These are phyloP conservation scores for Vitis hybrid DNA, from an alignment of 177 flowering plant species.

Conservation along the genomic window DNA sequence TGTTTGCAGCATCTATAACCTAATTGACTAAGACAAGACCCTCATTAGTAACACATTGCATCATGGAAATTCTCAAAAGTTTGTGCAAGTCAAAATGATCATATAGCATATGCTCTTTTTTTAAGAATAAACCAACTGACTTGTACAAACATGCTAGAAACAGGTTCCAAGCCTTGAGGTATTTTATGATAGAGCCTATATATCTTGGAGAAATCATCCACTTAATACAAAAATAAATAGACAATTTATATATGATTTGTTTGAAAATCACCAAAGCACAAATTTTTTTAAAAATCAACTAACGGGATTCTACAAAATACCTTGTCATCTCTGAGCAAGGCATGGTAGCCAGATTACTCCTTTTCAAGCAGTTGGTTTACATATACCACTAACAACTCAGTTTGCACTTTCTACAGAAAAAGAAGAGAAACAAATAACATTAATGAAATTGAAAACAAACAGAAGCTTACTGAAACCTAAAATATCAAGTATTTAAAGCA, in stretches of 20 bases:
- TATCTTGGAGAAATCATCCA: conserved; percentile 32
- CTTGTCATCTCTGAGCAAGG: conserved; percentile 43
- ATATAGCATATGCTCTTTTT: not conserved
- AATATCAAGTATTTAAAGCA: too few relatives aligned
- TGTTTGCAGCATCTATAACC: conserved; percentile 38
- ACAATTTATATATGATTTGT: too few relatives aligned
- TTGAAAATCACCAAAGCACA: not conserved
- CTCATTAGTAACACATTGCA: conserved; percentile 36
- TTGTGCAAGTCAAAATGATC: not conserved
- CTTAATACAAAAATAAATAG: conserved; percentile 16
- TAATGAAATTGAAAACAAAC: too few relatives aligned
- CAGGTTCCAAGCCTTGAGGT: conserved; percentile 29
- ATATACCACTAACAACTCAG: conserved; percentile 34
- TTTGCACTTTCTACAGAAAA: conserved; percentile 23
- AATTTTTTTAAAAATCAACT: too few relatives aligned
- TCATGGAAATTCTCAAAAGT: too few relatives aligned
- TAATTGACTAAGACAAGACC: conserved; percentile 28
- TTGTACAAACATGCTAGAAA: conserved; percentile 32
- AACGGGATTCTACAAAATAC: conserved; percentile 4
- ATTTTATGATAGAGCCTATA: conserved; percentile 25
- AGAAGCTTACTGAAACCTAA: too few relatives aligned
- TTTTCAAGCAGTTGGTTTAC: conserved; percentile 48
- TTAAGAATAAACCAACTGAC: conserved; percentile 6
- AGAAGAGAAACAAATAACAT: not conserved
- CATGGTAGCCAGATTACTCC: conserved; percentile 51